Conservation (phyloP, 1,139 yeast species). For the Taiozyma sp. region DNA sequence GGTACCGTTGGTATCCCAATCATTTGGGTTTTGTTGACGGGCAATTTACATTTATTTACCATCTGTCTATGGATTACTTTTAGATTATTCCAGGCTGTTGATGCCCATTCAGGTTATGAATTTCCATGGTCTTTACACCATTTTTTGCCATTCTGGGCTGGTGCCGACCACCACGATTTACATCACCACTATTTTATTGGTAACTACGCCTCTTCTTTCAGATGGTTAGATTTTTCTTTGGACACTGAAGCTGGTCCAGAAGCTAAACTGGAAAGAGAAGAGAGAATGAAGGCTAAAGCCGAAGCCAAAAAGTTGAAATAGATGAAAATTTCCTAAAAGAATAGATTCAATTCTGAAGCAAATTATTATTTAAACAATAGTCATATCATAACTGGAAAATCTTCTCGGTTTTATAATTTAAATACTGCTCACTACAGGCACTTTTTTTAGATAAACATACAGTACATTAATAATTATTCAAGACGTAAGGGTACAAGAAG, state of each 20-base stretch:
- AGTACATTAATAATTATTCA: background rate
- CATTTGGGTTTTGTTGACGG: conserved; percentile 56
- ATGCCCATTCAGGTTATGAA: conserved; percentile 95
- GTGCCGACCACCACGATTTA: conserved; percentile 96
- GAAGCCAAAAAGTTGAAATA: conserved; percentile 35
- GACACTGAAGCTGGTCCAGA: conserved; percentile 79
- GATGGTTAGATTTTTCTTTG: conserved; percentile 87
- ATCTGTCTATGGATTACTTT: conserved; percentile 82
- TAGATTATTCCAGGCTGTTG: conserved; percentile 90
- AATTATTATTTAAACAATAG: background rate
- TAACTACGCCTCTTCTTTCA: conserved; percentile 86
- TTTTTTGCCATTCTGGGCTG: conserved; percentile 94
- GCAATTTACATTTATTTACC: conserved; percentile 75
- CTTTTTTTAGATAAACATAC: background rate
- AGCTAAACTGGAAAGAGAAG: conserved; percentile 59
- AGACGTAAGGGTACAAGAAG: background rate
- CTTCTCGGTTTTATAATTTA: background rate
- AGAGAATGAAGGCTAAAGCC: conserved; percentile 45
- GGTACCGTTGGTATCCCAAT: conserved; percentile 96
- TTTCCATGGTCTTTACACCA: conserved; percentile 95
- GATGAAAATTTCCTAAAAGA: background rate
- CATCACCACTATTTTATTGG: conserved; percentile 93
- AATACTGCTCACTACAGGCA: background rate
- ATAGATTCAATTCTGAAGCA: background rate
- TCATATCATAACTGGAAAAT: background rate